These are phyloP conservation scores for Botryosphaeria dothidea DNA, from an alignment of 2,329 filamentous ascomycete species.

Conservation along the genomic window DNA sequence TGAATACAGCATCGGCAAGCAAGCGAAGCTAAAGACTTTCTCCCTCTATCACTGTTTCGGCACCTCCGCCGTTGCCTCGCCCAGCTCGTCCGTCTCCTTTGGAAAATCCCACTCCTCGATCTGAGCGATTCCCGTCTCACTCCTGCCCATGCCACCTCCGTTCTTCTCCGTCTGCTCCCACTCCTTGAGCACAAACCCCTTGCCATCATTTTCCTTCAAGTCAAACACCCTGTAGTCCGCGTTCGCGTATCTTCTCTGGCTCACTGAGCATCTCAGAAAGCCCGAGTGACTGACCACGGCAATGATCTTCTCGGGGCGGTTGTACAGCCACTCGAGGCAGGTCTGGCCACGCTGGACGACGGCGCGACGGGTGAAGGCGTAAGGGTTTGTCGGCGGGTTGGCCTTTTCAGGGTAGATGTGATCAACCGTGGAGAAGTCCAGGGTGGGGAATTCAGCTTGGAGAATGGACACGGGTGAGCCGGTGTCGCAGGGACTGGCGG, in stretches of 20 bases:
- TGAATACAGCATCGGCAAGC: background rate
- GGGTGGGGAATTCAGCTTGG: slow-evolving; percentile 51
- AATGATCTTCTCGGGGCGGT: slow-evolving; percentile 61
- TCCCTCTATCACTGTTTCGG: background rate
- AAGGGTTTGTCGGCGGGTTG: slow-evolving; percentile 43
- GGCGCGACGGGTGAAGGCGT: slow-evolving; percentile 55
- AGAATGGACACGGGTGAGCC: slow-evolving; percentile 53
- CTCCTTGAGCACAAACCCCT: slow-evolving; percentile 43
- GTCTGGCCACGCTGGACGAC: slow-evolving; percentile 58
- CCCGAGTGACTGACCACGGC: slow-evolving; percentile 67
- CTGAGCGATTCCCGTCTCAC: slow-evolving; percentile 36
- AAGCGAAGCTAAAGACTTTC: background rate
- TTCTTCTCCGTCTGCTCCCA: slow-evolving; percentile 49
- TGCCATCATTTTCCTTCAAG: slow-evolving; percentile 45
- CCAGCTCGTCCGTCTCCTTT: slow-evolving; percentile 12
- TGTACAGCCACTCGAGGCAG: slow-evolving; percentile 52
- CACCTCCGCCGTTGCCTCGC: slow-evolving; percentile 5
- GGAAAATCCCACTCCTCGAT: slow-evolving; percentile 28
- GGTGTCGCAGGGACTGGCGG: slow-evolving; percentile 60
- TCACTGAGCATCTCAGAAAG: slow-evolving; percentile 61
- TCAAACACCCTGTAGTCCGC: slow-evolving; percentile 66
- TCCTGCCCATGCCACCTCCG: slow-evolving; percentile 55
- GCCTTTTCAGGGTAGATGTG: slow-evolving; percentile 62
- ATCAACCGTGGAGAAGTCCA: slow-evolving; percentile 61
- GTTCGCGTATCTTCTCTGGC: slow-evolving; percentile 54